phyloP scores from a whole-genome alignment of 2,329 filamentous ascomycete species.

The Paecilomyces sp. region DNA sequence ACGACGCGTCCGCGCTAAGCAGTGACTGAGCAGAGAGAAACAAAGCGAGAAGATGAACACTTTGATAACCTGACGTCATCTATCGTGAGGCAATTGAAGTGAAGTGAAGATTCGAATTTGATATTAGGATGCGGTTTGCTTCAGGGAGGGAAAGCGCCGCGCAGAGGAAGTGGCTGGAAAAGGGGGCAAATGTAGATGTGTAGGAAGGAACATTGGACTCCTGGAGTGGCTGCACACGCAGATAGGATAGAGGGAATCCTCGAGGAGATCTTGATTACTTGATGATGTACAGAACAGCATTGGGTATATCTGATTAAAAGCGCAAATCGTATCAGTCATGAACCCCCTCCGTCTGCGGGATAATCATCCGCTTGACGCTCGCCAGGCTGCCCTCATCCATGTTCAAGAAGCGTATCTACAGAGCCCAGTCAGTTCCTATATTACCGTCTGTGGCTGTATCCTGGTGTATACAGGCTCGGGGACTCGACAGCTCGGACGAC shows the following conservation, averaged over 20 bases:
- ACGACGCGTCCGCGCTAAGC: background rate
- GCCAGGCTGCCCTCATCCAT: constrained; percentile 24
- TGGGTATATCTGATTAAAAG: constrained; percentile 17
- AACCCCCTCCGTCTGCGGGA: constrained; percentile 18
- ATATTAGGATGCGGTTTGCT: background rate
- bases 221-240: background rate
- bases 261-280: background rate
- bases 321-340: constrained; percentile 12
- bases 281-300: constrained; percentile 1
- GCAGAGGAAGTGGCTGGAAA: background rate
- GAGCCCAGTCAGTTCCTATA: constrained; percentile 6
- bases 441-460: background rate
- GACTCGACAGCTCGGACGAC: constrained; percentile 17
- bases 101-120: background rate
- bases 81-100: background rate
- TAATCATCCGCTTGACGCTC: constrained; percentile 30
- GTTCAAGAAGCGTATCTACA: constrained; percentile 34
- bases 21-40: background rate
- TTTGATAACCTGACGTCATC: background rate
- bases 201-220: background rate
- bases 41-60: background rate
- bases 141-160: background rate
- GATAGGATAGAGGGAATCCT: background rate
- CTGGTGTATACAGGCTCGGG: constrained; percentile 1
- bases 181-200: background rate